phyloP scores from a whole-genome alignment of 2,329 filamentous ascomycete genomes.

The Neophaeococcomyces aloes region DNA sequence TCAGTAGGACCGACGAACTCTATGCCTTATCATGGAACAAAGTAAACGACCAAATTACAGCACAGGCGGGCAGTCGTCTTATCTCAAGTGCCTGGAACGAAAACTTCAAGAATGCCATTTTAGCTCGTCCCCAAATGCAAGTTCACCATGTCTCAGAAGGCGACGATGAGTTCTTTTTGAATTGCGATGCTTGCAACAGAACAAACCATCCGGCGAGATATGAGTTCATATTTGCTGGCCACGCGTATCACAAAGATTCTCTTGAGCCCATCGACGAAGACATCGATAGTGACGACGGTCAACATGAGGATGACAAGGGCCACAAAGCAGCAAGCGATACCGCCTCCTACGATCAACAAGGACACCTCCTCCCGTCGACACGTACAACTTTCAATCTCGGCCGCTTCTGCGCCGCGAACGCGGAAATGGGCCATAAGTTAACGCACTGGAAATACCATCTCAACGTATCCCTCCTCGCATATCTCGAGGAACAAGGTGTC shows the following conservation, averaged over 20 bases:
- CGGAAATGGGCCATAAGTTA: constrained; percentile 59
- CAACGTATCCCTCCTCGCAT: constrained; percentile 59
- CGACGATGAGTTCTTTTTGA: constrained; percentile 16
- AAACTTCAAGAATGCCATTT: constrained; percentile 55
- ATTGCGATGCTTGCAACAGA: constrained; percentile 63
- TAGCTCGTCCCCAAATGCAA: constrained; percentile 54
- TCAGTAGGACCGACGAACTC: constrained; percentile 51
- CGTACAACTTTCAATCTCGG: constrained; percentile 44
- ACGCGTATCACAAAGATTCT: constrained; percentile 54
- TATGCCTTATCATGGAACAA: constrained; percentile 61
- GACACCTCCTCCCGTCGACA: constrained; percentile 35
- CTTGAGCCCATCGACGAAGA: constrained; percentile 52
- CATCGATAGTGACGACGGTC: constrained; percentile 25
- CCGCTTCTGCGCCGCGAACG: constrained; percentile 51
- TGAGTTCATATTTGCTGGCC: constrained; percentile 52
- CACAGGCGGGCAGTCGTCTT: constrained; percentile 59
- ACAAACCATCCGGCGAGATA: constrained; percentile 57
- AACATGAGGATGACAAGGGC: constrained; percentile 31
- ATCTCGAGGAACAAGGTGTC: constrained; percentile 49
- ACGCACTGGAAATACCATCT: constrained; percentile 67
- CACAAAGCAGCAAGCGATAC: constrained; percentile 33
- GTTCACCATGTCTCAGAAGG: constrained; percentile 21
- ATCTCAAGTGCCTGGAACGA: constrained; percentile 59
- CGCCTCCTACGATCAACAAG: constrained; percentile 36
- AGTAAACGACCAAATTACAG: constrained; percentile 59